Evolutionary conservation across 768 basidiomycete genomes (phyloP), one percentile per base, ranked within the genome.

Genomic region (Boletales sp.): DNA sequence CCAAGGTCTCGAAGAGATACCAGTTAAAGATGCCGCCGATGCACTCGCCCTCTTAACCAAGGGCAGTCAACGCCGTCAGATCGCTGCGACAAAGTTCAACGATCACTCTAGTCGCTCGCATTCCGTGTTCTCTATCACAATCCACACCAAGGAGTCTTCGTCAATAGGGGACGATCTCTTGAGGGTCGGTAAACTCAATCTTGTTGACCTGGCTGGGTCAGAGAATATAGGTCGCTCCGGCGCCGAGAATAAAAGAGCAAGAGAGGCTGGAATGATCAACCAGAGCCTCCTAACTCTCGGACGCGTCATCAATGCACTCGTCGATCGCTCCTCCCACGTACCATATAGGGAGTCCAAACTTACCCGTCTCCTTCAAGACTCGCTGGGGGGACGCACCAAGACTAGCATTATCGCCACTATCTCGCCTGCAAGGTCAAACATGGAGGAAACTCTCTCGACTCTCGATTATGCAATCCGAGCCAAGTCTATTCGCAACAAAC

Each of bases 251-350:
- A 93, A 90, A 66, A 75, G 94, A 50, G 97, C 97, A 12, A 78
- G 92, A 56, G 97, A 99, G 64, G 97, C 97, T 2, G 97, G 97
- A 11, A 97, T 94, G 89, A 98, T 99, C 67, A 99, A 98, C 62
- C 92, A 97, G 70, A 94, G 91, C 62, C 74, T 99, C 43, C 75
- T 99, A 2, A 97, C 97, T n/a, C 82, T 99, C 13, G 97, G 97
- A 0, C 76, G 97, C 30, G 97, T 98, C 34, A 98, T 99, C 59
- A 97, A 94, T 55, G 90, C 90, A 10, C 79, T 99, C 39, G 97
- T 98, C 46, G 94, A 97, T 59, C 87, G 82, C 57, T 85, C 90
- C 0, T 77, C 84, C 29, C 97, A 98, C 64, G 87, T 98, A 40
- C 97, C 97, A 8, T 99, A 98, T 66, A 83, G 93, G 24, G 97